phyloP scores from a whole-genome alignment of 768 basidiomycete genomes.

The Mycena pura region DNA sequence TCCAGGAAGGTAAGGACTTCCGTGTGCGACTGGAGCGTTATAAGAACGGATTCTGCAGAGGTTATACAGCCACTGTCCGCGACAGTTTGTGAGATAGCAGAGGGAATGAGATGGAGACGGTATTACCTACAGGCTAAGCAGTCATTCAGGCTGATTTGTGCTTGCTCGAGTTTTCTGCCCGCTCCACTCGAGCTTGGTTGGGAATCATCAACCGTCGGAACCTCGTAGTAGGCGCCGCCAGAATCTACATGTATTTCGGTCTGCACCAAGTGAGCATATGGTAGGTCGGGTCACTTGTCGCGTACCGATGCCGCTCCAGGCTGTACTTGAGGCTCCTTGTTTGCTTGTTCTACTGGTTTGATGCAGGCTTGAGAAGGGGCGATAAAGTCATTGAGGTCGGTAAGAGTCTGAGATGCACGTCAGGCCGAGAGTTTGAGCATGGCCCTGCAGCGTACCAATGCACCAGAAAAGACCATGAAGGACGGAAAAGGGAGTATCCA shows the following conservation, averaged over 20 bases:
- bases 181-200: constrained; percentile 22
- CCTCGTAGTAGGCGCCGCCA: constrained; percentile 87
- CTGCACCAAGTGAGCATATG: constrained; percentile 45
- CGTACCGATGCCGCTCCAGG: constrained; percentile 47
- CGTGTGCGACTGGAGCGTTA: constrained; percentile 92
- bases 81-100: background rate
- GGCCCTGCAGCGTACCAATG: constrained; percentile 60
- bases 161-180: constrained; percentile 81
- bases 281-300: background rate
- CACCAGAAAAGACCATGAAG: constrained; percentile 88
- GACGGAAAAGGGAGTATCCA: background rate
- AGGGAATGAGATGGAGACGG: background rate
- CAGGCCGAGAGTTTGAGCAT: constrained; percentile 4
- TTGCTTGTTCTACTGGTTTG: constrained; percentile 78
- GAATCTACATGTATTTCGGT: constrained; percentile 93
- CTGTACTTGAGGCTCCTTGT: constrained; percentile 39
- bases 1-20: constrained; percentile 87
- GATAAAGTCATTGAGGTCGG: constrained; percentile 96
- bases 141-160: constrained; percentile 96
- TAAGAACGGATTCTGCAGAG: constrained; percentile 95
- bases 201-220: constrained; percentile 43
- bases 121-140: constrained; percentile 96
- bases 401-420: constrained; percentile 67
- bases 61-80: constrained; percentile 90
- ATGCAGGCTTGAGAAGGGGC: constrained; percentile 97